Percentiles rank a stretch among this genome's conserved stretches.
These are phyloP conservation scores for Chlamydomonas sphaeroides DNA, from an alignment of 139 green algal genomes.

Conservation along the genomic window DNA sequence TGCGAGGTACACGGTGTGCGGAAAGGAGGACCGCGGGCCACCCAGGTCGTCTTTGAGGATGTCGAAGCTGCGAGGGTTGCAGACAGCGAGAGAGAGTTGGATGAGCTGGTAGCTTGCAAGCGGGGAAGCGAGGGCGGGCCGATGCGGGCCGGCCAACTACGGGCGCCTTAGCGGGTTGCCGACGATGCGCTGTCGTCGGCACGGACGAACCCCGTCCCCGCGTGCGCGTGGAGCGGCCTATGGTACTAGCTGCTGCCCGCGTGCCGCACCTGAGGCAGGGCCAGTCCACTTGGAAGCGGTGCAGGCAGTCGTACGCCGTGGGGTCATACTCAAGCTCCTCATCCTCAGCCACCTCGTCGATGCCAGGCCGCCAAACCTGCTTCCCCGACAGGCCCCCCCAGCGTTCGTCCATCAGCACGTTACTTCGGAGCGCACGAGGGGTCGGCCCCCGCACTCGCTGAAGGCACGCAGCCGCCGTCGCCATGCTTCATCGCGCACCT, in stretches of 20 bases:
- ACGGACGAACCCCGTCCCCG: too few species aligned
- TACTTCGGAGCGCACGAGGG: too few species aligned
- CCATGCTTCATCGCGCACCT: too few species aligned
- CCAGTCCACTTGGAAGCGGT: slow-evolving; percentile 87
- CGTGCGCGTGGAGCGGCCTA: too few species aligned
- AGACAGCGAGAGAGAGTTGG: background rate
- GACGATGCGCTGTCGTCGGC: too few species aligned
- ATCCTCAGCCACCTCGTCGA: slow-evolving; percentile 80
- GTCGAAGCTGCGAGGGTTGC: slow-evolving; percentile 81
- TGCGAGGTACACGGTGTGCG: slow-evolving; percentile 89
- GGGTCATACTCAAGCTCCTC: slow-evolving; percentile 96
- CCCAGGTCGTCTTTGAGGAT: slow-evolving; percentile 88
- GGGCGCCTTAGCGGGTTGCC: too few species aligned
- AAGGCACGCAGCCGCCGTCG: too few species aligned
- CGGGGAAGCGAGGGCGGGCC: background rate
- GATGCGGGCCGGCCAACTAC: too few species aligned
- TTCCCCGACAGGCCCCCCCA: too few species aligned
- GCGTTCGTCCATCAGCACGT: too few species aligned
- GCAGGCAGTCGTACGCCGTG: slow-evolving; percentile 95
- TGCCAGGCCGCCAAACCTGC: slow-evolving; percentile 86
- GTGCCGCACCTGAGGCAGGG: slow-evolving; percentile 87
- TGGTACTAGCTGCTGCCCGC: too few species aligned
- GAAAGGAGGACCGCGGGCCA: slow-evolving; percentile 79
- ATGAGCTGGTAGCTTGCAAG: background rate
- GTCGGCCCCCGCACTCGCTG: too few species aligned